A percentile compares a stretch with the other conserved stretches of the same genome.
Evolutionary conservation across 768 basidiomycete genomes (phyloP).

Genomic region (Agrocybe praecox): DNA sequence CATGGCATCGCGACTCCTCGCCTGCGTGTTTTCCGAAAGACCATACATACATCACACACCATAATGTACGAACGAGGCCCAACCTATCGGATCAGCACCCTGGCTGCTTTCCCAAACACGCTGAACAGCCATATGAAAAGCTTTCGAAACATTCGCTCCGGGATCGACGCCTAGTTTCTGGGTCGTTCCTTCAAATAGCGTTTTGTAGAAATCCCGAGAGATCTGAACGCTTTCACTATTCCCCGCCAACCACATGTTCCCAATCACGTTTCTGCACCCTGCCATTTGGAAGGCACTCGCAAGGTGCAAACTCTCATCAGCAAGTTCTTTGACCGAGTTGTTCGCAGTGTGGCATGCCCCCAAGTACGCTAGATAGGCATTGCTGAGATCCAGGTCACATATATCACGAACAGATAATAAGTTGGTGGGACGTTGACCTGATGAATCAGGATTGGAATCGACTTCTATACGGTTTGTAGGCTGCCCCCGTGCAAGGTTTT

Average conservation of each 20-base stretch:
- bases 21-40: no score
- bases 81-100: not conserved
- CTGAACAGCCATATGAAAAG: not conserved
- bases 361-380: not conserved
- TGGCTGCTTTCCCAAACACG: not conserved
- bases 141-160: not conserved
- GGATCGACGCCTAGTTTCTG: not conserved
- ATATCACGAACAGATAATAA: not conserved
- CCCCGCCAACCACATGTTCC: not conserved
- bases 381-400: not conserved
- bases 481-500: not conserved
- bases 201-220: not conserved
- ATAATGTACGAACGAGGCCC: not conserved
- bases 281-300: not conserved
- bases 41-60: not conserved
- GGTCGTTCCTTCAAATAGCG: not conserved
- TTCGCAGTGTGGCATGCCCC: not conserved
- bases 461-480: not conserved
- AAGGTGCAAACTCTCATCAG: not conserved
- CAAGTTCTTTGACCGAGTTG: not conserved
- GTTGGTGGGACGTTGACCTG: not conserved
- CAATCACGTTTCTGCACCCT: not conserved
- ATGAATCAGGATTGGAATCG: not conserved
- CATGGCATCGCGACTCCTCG: no score
- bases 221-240: not conserved